A percentile compares a stretch with the other conserved stretches of the same genome.
Conservation (phyloP, 1,139 yeast species). For the Pichiaceae sp. region DNA sequence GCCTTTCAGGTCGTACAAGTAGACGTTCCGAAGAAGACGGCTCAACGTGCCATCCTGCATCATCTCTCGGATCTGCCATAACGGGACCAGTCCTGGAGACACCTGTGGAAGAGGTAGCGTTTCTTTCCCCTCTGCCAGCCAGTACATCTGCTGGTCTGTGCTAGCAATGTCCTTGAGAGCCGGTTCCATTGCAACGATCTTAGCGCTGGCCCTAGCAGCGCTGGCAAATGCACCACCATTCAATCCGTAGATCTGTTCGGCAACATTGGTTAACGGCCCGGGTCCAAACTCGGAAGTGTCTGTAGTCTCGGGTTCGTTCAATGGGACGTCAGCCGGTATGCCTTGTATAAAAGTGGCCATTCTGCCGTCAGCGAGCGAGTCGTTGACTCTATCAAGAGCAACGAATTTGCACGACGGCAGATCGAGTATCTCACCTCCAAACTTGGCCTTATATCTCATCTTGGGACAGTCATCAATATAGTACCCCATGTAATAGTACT, state of each 20-base stretch:
- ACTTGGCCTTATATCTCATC: constrained; percentile 74
- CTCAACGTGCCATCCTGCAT: constrained; percentile 8
- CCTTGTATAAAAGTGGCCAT: constrained; percentile 31
- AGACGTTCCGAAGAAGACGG: constrained; percentile 4
- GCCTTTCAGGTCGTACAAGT: constrained; percentile 1
- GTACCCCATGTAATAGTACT: constrained; percentile 47
- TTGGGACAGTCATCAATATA: constrained; percentile 73
- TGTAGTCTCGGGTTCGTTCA: constrained; percentile 5
- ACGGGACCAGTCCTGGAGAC: constrained; percentile 44
- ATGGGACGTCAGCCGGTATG: constrained; percentile 3
- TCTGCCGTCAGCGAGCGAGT: constrained; percentile 30
- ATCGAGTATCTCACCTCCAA: constrained; percentile 67
- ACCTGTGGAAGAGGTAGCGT: constrained; percentile 30
- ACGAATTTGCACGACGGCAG: constrained; percentile 37
- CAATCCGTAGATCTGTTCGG: constrained; percentile 18
- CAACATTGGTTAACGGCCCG: constrained; percentile 8
- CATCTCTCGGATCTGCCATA: constrained; percentile 33
- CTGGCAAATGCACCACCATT: constrained; percentile 12
- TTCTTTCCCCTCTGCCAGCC: constrained; percentile 5
- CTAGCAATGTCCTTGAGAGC: constrained; percentile 7
- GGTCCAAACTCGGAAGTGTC: neutral
- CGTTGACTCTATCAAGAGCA: constrained; percentile 30
- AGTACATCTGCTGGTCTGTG: constrained; percentile 7
- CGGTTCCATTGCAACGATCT: constrained; percentile 2
- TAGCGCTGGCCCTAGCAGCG: constrained; percentile 4